Conservation (phyloP, 164 flowering plant species). For the Kingdonia uniflora region DNA sequence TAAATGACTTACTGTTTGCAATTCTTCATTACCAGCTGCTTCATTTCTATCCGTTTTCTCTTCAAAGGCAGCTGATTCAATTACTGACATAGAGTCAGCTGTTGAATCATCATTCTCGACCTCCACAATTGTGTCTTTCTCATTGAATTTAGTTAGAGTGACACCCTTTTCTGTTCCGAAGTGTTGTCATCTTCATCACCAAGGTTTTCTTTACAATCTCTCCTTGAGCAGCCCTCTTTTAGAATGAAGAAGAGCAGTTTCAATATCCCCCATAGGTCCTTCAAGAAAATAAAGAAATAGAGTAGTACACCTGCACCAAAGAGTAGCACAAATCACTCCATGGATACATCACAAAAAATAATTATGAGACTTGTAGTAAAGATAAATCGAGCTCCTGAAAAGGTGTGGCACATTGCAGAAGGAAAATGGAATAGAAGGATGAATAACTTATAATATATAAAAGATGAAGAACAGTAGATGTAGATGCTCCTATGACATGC, state of each 20-base stretch:
- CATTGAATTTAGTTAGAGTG: conserved; percentile 7
- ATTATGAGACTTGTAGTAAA: no score
- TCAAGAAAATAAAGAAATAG: background rate
- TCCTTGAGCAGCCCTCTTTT: conserved; percentile 84
- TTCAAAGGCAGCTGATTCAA: conserved; percentile 18
- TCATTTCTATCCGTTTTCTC: conserved; percentile 15
- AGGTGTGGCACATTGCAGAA: no score
- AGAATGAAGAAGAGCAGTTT: conserved; percentile 48
- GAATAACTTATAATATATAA: no score
- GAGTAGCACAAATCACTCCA: background rate
- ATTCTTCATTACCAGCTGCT: conserved; percentile 6
- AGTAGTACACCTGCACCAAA: background rate
- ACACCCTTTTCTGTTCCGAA: conserved; percentile 19
- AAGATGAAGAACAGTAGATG: no score
- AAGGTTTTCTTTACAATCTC: conserved; percentile 72
- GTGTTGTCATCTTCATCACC: conserved; percentile 75
- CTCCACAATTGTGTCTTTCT: conserved; percentile 22
- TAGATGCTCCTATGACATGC: no score
- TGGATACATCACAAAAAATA: no score
- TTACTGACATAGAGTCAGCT: no score
- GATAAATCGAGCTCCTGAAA: no score
- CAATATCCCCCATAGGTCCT: conserved; percentile 54
- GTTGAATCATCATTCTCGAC: conserved; percentile 21
- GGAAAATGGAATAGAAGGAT: no score
- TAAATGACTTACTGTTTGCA: no score